Base-by-base conservation (phyloP, 1,284 basidiomycete species). In the Melampsora larici-populina region DNA sequence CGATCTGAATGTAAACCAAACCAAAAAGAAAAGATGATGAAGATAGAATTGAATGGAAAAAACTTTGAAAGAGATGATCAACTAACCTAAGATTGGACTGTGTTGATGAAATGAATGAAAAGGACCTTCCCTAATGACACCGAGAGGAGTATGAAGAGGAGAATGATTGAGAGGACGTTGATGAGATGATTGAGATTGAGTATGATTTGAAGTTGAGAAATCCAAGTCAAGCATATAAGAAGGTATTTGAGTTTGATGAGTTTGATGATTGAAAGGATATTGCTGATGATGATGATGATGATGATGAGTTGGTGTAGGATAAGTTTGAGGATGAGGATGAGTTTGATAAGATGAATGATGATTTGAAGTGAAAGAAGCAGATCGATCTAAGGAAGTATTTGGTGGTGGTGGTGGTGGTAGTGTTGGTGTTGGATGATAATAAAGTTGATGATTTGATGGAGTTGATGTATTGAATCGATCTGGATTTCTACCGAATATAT, bases 71-170 rank as follows among this genome's bases (percentile, higher is more conserved):
- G 36, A 31, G 33, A 55, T 48, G 18, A 46, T 2, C 7, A 24
- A 55, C 73, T 76, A 65, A 68, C 73, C 51, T 21, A 51, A 69
- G 58, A 68, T 18, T 11, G 73, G 64, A 8, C 48, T 33, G 36
- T 40, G 73, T 70, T 77, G 74, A 48, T 77, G 66, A 36, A 77
- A 77, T 13, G 26, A 46, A 48, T 69, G 66, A 67, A 62, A 77
- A 55, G 48, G 15, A 51, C n/a, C 29, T 36, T 77, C 74, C 40
- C 46, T 49, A 26, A 77, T 77, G 1, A 58, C 31, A 26, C 55
- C 55, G 0, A 69, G 74, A 62, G 36, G 29, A 36, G 21, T 8
- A 15, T 26, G n/a, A 29, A 67, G 40, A 13, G 62, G 62, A 6
- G 65, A 70, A 36, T 69, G 55, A 58, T 62, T 60, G 40, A 17